Evolutionary conservation across 495 filamentous ascomycete species (phyloP).

Genomic region (Hypoxylon lenormandii): DNA sequence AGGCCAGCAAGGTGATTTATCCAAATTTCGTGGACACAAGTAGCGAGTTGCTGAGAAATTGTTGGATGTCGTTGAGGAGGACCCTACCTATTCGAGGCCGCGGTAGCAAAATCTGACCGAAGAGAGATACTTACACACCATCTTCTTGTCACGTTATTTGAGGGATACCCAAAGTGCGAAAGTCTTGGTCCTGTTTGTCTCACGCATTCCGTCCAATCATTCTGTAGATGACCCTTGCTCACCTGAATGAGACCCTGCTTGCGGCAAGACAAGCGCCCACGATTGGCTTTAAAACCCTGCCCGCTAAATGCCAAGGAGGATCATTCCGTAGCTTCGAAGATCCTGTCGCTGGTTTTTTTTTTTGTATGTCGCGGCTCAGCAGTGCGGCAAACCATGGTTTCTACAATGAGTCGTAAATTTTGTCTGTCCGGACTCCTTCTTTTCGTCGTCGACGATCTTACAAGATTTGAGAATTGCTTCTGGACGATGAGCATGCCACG

Average conservation of each 20-base stretch:
- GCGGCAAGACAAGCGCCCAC: conserved; percentile 50
- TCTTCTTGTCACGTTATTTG: conserved; percentile 57
- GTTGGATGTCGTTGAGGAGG: conserved; percentile 25
- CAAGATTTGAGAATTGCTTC: conserved; percentile 5
- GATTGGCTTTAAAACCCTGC: conserved; percentile 51
- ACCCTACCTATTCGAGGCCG: conserved; percentile 5
- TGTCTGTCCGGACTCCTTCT: conserved; percentile 10
- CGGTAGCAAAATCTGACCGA: conserved; percentile 32
- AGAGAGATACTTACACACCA: conserved; percentile 56
- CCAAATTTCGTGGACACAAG: neutral
- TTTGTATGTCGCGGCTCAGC: conserved; percentile 29
- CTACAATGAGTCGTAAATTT: conserved; percentile 17
- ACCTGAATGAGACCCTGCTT: conserved; percentile 52
- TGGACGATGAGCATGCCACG: conserved; percentile 48
- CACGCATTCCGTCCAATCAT: conserved; percentile 52
- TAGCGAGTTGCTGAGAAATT: conserved; percentile 14
- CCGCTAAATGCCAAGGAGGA: conserved; percentile 44
- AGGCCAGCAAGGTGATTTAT: conserved; percentile 8
- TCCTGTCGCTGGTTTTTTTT: conserved; percentile 27
- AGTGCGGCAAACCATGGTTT: conserved; percentile 20
- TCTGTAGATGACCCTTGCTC: conserved; percentile 49
- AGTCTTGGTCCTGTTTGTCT: conserved; percentile 52
- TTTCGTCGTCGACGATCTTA: conserved; percentile 13
- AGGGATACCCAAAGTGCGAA: conserved; percentile 51
- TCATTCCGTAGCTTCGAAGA: conserved; percentile 46